A percentile compares a stretch with the other conserved stretches of the same genome.
phyloP scores from a whole-genome alignment of 2,329 filamentous ascomycete genomes.

The Epichloe typhina region DNA sequence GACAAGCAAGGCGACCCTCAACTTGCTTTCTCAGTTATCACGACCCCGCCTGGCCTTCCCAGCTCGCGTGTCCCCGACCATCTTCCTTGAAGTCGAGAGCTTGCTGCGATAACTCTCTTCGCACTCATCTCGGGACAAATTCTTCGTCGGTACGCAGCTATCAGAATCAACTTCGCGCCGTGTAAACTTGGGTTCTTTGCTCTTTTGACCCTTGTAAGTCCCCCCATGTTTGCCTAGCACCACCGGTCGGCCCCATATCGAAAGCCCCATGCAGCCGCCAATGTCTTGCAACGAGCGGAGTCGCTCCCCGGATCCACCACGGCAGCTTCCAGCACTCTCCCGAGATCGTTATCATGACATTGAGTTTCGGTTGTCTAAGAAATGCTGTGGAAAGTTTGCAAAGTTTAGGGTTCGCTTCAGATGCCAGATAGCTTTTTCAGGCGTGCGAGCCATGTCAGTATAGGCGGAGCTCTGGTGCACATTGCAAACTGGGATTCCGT shows the following conservation, averaged over 20 bases:
- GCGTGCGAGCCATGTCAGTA: background rate
- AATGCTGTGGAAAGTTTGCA: background rate
- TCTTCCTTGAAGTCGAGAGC: background rate
- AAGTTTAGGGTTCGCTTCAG: background rate
- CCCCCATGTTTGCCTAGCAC: background rate
- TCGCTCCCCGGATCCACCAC: conserved; percentile 6
- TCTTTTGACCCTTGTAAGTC: conserved; percentile 4
- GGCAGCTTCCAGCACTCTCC: background rate
- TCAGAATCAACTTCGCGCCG: background rate
- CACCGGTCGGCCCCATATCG: conserved; percentile 1
- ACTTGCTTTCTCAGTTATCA: background rate
- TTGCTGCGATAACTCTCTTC: background rate
- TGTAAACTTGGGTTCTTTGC: background rate
- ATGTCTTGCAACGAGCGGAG: conserved; percentile 8
- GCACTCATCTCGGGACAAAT: background rate
- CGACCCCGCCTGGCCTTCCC: conserved; percentile 3
- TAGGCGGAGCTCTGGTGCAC: background rate
- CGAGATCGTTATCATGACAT: background rate
- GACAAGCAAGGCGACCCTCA: background rate
- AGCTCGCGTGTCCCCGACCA: conserved; percentile 1
- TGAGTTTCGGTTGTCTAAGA: background rate
- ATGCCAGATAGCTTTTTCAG: background rate
- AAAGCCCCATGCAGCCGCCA: conserved; percentile 4
- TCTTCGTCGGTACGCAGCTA: background rate
- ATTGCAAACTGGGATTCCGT: background rate